A percentile compares a stretch with the other conserved stretches of the same genome.
phyloP scores from a whole-genome alignment of 2,329 filamentous ascomycete genomes.

The Talaromyces piceae region DNA sequence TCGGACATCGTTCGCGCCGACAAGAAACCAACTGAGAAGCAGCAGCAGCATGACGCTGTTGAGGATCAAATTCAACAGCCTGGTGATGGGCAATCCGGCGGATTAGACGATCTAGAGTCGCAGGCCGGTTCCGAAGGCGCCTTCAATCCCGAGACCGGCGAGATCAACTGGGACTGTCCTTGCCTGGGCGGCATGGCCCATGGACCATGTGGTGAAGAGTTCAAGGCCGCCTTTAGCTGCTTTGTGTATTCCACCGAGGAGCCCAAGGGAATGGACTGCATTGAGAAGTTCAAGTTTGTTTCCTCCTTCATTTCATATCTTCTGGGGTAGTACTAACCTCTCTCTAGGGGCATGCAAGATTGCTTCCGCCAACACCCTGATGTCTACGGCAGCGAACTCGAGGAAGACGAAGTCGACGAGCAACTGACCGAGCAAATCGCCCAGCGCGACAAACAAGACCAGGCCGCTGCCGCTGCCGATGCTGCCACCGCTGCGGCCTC shows the following conservation, averaged over 20 bases:
- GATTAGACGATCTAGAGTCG: conserved; percentile 57
- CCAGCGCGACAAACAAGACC: conserved; percentile 13
- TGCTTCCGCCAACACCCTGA: conserved; percentile 93
- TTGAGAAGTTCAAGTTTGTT: conserved; percentile 91
- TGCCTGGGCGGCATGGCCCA: conserved; percentile 96
- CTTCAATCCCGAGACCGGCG: conserved; percentile 96
- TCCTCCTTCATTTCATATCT: not conserved
- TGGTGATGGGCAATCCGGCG: conserved; percentile 17
- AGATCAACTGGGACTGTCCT: conserved; percentile 99
- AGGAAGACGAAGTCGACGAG: conserved; percentile 57
- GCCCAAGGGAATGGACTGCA: conserved; percentile 95
- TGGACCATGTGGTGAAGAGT: conserved; percentile 91
- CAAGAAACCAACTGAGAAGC: conserved; percentile 28
- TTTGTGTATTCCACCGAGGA: conserved; percentile 95
- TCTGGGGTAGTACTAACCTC: conserved; percentile 23
- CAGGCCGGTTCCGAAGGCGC: conserved; percentile 83
- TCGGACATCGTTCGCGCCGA: conserved; percentile 62
- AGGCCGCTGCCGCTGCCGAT: no score
- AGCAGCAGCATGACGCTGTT: conserved; percentile 2
- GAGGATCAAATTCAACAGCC: conserved; percentile 4
- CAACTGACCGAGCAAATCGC: conserved; percentile 25
- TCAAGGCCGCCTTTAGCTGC: conserved; percentile 93
- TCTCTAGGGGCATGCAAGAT: conserved; percentile 79
- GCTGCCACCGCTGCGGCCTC: no score
- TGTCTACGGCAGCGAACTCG: conserved; percentile 81